Percentiles rank a stretch among this genome's conserved stretches.
These are phyloP conservation scores for Arabidopsis hybrid DNA, from an alignment of 441 rosid genomes.

Conservation along the genomic window DNA sequence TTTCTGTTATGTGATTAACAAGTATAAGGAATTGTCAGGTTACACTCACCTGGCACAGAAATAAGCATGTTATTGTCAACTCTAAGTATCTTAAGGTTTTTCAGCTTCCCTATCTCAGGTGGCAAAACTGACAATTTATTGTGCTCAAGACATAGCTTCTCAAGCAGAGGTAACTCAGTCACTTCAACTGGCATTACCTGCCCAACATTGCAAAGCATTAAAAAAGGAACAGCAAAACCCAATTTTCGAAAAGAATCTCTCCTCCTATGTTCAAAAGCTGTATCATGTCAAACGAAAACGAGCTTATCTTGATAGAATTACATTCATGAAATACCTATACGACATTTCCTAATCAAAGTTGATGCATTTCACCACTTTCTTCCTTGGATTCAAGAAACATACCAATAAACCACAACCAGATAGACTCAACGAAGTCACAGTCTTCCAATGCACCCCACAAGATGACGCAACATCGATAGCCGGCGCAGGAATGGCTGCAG, in stretches of 20 bases:
- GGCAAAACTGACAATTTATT: slow-evolving; percentile 83
- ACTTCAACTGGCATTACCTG: slow-evolving; percentile 89
- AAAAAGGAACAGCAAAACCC: background rate
- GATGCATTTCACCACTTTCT: background rate
- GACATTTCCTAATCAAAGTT: background rate
- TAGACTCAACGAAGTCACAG: slow-evolving; percentile 73
- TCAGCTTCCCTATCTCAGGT: slow-evolving; percentile 86
- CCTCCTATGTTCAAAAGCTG: background rate
- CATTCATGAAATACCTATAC: background rate
- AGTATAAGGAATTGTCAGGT: background rate
- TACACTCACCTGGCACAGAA: slow-evolving; percentile 90
- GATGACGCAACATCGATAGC: slow-evolving; percentile 46
- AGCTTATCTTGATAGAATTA: background rate
- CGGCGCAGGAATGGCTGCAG: slow-evolving; percentile 46
- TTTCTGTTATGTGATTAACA: background rate
- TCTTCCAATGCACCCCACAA: slow-evolving; percentile 85
- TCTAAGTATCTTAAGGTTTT: slow-evolving; percentile 72
- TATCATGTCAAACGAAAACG: background rate
- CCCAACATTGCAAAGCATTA: slow-evolving; percentile 20
- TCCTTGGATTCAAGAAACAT: background rate
- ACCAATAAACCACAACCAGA: slow-evolving; percentile 81
- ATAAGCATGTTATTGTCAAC: slow-evolving; percentile 80
- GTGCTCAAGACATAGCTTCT: slow-evolving; percentile 86
- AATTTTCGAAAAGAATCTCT: background rate
- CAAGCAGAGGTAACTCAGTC: slow-evolving; percentile 79